These are phyloP conservation scores for Fusarium heterosporum DNA, from an alignment of 2,329 filamentous ascomycete genomes.

Conservation along the genomic window DNA sequence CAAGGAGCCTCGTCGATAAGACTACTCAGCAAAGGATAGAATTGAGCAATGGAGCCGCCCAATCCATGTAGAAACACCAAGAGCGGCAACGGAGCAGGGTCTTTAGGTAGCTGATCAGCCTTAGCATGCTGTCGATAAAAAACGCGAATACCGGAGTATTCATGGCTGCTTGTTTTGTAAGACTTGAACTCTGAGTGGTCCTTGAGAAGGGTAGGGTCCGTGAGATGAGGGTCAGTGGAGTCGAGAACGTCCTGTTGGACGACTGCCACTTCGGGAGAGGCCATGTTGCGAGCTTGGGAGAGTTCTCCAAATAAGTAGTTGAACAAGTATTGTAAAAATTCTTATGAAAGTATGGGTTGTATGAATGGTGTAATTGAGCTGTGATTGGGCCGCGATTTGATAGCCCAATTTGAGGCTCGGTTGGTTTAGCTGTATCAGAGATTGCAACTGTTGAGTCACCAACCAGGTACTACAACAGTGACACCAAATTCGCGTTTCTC, in stretches of 20 bases:
- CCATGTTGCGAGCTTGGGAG: slow-evolving; percentile 40
- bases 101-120: slow-evolving; percentile 79
- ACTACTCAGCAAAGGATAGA: slow-evolving; percentile 82
- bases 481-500: slow-evolving; percentile 24
- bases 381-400: slow-evolving; percentile 1
- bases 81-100: slow-evolving; percentile 80
- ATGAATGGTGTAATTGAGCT: neutral
- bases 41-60: slow-evolving; percentile 92
- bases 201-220: slow-evolving; percentile 83
- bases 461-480: slow-evolving; percentile 28
- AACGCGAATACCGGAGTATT: slow-evolving; percentile 81
- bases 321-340: neutral
- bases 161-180: slow-evolving; percentile 77
- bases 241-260: slow-evolving; percentile 40
- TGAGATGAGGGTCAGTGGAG: slow-evolving; percentile 59
- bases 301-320: neutral
- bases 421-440: slow-evolving; percentile 20
- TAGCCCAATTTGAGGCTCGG: slow-evolving; percentile 3
- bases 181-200: slow-evolving; percentile 78
- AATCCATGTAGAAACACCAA: slow-evolving; percentile 93
- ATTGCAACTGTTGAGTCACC: slow-evolving; percentile 38
- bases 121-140: slow-evolving; percentile 88
- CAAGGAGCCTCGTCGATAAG: slow-evolving; percentile 86
- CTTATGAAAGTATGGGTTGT: neutral
- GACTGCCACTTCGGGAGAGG: slow-evolving; percentile 32